phyloP scores from a whole-genome alignment of 805 yeast species.

The Metschnikowia lachancei region DNA sequence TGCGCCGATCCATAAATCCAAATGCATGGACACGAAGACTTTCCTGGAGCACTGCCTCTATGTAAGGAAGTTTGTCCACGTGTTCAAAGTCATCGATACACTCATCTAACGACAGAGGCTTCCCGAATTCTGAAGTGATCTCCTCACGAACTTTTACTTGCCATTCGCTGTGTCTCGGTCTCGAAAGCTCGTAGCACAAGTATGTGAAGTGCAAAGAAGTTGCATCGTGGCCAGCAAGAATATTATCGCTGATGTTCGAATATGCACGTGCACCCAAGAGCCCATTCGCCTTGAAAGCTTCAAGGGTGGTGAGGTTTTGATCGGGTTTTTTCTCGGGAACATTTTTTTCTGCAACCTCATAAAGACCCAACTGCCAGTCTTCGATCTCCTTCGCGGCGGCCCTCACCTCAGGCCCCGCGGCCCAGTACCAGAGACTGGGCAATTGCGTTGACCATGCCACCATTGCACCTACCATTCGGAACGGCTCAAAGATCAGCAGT shows the following conservation, averaged over 20 bases:
- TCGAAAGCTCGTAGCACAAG: conserved; percentile 55
- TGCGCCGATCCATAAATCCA: conserved; percentile 62
- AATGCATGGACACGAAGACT: conserved; percentile 62
- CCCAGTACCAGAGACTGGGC: conserved; percentile 51
- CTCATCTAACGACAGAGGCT: conserved; percentile 19
- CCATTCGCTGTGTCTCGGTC: conserved; percentile 43
- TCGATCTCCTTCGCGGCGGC: conserved; percentile 40
- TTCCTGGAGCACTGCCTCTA: conserved; percentile 63
- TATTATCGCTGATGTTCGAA: conserved; percentile 52
- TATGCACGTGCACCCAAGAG: conserved; percentile 33
- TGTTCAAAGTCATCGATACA: conserved; percentile 31
- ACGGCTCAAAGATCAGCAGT: conserved; percentile 40
- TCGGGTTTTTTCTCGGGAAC: conserved; percentile 18
- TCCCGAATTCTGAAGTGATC: conserved; percentile 35
- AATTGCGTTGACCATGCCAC: conserved; percentile 64
- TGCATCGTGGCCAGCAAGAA: conserved; percentile 77
- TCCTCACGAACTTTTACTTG: conserved; percentile 53
- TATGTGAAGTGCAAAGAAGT: conserved; percentile 46
- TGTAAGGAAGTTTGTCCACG: conserved; percentile 54
- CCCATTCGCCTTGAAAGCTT: conserved; percentile 32
- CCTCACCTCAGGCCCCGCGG: conserved; percentile 39
- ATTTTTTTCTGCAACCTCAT: conserved; percentile 33
- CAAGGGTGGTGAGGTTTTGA: conserved; percentile 32
- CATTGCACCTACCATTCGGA: conserved; percentile 51
- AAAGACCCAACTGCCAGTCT: conserved; percentile 44